A percentile compares a stretch with the other conserved stretches of the same genome.
Evolutionary conservation across 2,329 filamentous ascomycete species (phyloP).

Genomic region (Neopestalotiopsis clavispora): DNA sequence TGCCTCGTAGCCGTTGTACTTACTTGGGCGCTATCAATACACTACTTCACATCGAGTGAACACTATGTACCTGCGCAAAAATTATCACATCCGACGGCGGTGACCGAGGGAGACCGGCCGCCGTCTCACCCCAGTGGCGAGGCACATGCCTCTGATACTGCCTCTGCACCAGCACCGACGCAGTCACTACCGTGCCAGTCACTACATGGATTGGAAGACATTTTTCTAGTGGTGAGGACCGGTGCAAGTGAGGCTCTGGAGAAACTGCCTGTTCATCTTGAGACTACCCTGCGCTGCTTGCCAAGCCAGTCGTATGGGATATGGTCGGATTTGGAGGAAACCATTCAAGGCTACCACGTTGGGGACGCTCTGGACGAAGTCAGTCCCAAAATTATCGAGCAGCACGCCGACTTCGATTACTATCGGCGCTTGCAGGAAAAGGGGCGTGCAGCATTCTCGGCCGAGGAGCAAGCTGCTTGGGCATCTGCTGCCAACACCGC

Average conservation of each 20-base stretch:
- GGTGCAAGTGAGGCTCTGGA: slow-evolving; percentile 61
- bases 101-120: neutral
- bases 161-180: neutral
- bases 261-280: slow-evolving; percentile 59
- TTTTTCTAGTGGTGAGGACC: slow-evolving; percentile 62
- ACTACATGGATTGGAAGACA: slow-evolving; percentile 49
- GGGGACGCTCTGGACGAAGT: slow-evolving; percentile 55
- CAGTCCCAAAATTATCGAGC: slow-evolving; percentile 39
- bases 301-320: slow-evolving; percentile 57
- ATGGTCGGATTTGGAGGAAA: slow-evolving; percentile 62
- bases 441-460: slow-evolving; percentile 46
- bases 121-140: neutral
- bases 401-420: slow-evolving; percentile 53
- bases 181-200: neutral
- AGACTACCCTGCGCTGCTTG: slow-evolving; percentile 59
- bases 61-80: neutral
- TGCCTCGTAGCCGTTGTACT: neutral
- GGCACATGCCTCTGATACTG: neutral
- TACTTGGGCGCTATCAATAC: neutral
- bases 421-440: slow-evolving; percentile 51
- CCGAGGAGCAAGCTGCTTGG: slow-evolving; percentile 34
- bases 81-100: neutral
- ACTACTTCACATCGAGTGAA: neutral
- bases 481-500: slow-evolving; percentile 33
- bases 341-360: slow-evolving; percentile 54